Evolutionary conservation across 805 yeast genomes (phyloP).

Genomic region (Maudiozyma saulgeensis): DNA sequence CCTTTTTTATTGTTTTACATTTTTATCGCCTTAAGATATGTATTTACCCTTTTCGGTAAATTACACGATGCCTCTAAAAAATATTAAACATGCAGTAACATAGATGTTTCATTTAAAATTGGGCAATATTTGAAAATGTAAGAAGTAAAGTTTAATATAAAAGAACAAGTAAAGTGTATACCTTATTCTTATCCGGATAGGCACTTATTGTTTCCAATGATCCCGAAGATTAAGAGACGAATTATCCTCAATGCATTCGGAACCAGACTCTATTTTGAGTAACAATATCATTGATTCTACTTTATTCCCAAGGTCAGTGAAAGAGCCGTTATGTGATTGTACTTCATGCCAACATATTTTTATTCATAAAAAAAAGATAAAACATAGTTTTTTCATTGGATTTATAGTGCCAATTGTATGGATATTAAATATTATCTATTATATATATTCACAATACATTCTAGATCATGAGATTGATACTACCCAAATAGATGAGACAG

Average conservation of each 20-base stretch:
- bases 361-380: background rate
- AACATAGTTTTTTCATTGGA: slow-evolving; percentile 14
- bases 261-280: too few relatives aligned
- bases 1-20: background rate
- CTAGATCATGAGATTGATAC: slow-evolving; percentile 18
- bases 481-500: slow-evolving; percentile 14
- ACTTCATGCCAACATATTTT: background rate
- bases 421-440: slow-evolving; percentile 12
- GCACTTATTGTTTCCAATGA: background rate
- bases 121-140: background rate
- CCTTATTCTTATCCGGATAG: too few relatives aligned
- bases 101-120: background rate
- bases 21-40: background rate
- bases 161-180: background rate
- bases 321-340: background rate
- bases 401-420: slow-evolving; percentile 18
- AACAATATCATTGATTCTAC: too few relatives aligned
- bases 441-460: slow-evolving; percentile 14
- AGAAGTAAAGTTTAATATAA: background rate
- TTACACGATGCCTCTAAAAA: slow-evolving; percentile 1
- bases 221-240: background rate
- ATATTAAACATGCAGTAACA: background rate
- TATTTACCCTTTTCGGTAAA: slow-evolving; percentile 4
- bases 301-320: too few relatives aligned
- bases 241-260: background rate